Conservation (phyloP, 2,329 filamentous ascomycete genomes). For the Colletotrichum salicis region DNA sequence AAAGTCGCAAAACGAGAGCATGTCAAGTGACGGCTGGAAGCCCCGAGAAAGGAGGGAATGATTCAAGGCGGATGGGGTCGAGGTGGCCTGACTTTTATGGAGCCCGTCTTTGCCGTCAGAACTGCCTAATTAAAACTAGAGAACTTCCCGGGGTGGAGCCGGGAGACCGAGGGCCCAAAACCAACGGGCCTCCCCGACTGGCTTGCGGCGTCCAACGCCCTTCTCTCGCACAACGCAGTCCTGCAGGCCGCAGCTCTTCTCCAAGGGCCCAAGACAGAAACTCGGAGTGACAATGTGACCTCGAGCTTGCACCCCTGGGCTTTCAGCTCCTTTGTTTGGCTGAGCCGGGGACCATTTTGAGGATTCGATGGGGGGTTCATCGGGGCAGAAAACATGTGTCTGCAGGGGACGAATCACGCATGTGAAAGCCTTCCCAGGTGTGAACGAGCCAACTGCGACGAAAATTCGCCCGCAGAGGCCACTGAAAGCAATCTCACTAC, state of each 20-base stretch:
- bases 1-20: not conserved
- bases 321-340: not conserved
- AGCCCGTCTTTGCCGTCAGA: not conserved
- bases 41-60: constrained; percentile 18
- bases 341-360: not conserved
- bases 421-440: constrained; percentile 10
- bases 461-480: constrained; percentile 11
- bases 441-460: not conserved
- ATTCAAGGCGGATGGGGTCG: constrained; percentile 27
- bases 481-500: constrained; percentile 13
- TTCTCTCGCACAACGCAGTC: not conserved
- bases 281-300: not conserved
- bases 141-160: constrained; percentile 30
- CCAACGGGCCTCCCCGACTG: constrained; percentile 13
- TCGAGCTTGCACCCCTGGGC: not conserved
- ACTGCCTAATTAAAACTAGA: constrained; percentile 24
- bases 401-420: constrained; percentile 19
- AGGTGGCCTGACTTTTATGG: constrained; percentile 36
- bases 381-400: not conserved
- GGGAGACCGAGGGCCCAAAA: constrained; percentile 2
- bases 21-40: not conserved
- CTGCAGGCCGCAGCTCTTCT: not conserved
- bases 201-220: not conserved
- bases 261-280: not conserved
- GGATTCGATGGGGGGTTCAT: not conserved